phyloP scores from a whole-genome alignment of 164 flowering plant genomes.

The Vitis rupestris region DNA sequence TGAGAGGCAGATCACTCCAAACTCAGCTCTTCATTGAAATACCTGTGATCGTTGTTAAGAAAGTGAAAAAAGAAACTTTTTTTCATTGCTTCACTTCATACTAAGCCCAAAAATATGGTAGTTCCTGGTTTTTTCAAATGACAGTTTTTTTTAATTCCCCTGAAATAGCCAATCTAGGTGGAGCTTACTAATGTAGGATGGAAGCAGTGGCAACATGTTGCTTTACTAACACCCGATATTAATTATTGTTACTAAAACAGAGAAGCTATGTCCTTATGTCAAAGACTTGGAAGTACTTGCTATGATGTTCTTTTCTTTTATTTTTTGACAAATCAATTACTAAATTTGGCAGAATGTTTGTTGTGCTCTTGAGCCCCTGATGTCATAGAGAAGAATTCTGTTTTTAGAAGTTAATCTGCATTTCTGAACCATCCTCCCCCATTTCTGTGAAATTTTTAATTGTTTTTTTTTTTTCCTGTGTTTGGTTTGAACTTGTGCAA shows the following conservation, averaged over 20 bases:
- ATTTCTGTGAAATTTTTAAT: background rate
- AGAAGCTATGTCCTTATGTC: background rate
- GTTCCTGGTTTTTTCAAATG: background rate
- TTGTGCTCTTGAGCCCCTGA: too few species aligned
- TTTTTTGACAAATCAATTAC: background rate
- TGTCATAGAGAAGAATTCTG: too few species aligned
- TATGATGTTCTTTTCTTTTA: too few species aligned
- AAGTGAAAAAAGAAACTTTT: too few species aligned
- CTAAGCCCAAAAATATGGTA: background rate
- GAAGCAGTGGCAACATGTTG: background rate
- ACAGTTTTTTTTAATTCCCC: background rate
- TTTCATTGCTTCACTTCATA: too few species aligned
- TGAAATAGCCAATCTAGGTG: background rate
- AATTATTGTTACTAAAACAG: too few species aligned
- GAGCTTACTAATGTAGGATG: background rate
- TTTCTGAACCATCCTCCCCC: too few species aligned
- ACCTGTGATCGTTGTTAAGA: too few species aligned
- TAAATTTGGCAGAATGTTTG: background rate
- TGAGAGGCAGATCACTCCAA: too few species aligned
- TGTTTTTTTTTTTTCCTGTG: slow-evolving; percentile 1
- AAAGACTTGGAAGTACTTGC: background rate
- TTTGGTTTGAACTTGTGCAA: background rate
- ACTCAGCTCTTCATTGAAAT: too few species aligned
- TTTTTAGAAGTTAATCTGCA: too few species aligned
- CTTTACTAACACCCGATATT: background rate